Percentiles rank a stretch among this genome's conserved stretches.
These are phyloP conservation scores for Combretum micranthum DNA, from an alignment of 345 rosid genomes.

Conservation along the genomic window DNA sequence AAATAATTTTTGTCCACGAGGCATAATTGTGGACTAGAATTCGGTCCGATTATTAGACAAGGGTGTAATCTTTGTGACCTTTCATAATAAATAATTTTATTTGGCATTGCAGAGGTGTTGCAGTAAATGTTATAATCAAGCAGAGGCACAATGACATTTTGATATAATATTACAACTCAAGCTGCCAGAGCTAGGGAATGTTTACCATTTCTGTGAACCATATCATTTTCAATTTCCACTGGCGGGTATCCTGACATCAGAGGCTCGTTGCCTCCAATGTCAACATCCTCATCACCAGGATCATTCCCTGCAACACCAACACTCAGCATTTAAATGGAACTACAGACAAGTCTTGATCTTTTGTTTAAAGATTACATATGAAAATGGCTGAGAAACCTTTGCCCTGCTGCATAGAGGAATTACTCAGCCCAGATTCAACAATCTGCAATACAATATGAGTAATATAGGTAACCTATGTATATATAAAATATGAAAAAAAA, in stretches of 20 bases:
- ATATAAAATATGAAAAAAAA: no score
- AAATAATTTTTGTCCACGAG: no score
- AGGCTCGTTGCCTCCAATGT: conserved; percentile 77
- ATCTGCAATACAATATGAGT: conserved; percentile 31
- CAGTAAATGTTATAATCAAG: background rate
- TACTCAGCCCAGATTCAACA: conserved; percentile 64
- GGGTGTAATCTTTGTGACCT: no score
- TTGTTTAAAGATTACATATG: background rate
- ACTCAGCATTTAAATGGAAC: background rate
- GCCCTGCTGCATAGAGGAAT: conserved; percentile 65
- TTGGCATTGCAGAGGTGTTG: no score
- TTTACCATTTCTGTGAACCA: conserved; percentile 18
- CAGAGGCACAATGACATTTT: background rate
- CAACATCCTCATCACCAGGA: conserved; percentile 69
- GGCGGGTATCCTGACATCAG: conserved; percentile 52
- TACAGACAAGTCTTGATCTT: background rate
- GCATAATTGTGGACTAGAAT: no score
- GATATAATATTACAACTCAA: conserved; percentile 41
- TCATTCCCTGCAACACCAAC: conserved; percentile 44
- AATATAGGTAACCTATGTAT: no score
- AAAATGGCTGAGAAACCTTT: conserved; percentile 33
- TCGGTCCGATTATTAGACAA: no score
- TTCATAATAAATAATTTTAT: no score
- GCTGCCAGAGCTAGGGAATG: conserved; percentile 29
- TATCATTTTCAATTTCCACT: conserved; percentile 38